Conservation (phyloP, 2,329 filamentous ascomycete species). For the Trichophyton equinum region DNA sequence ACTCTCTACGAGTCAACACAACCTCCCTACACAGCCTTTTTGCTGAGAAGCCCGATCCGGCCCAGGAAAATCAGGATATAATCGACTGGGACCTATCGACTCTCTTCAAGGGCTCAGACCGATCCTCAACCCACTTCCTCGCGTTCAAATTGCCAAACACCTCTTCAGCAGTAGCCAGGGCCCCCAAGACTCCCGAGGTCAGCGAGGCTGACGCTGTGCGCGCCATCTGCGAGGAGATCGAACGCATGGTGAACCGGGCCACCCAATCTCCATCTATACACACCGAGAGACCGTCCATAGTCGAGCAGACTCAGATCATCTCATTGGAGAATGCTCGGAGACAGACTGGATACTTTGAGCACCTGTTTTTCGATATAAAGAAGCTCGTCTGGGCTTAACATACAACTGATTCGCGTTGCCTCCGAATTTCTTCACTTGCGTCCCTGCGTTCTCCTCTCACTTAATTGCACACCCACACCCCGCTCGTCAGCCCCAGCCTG, state of each 20-base stretch:
- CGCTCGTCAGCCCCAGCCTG: background rate
- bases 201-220: constrained; percentile 44
- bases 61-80: background rate
- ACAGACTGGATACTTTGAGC: constrained; percentile 75
- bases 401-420: no score
- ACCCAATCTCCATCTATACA: constrained; percentile 24
- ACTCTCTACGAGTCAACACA: constrained; percentile 72
- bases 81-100: constrained; percentile 32
- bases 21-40: constrained; percentile 54
- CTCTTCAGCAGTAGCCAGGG: constrained; percentile 18
- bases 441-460: background rate
- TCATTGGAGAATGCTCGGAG: constrained; percentile 71
- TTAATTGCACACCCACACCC: background rate
- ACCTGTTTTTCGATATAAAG: constrained; percentile 80
- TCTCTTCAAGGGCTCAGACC: constrained; percentile 26
- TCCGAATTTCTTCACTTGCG: background rate
- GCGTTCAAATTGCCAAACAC: constrained; percentile 34
- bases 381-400: constrained; percentile 70
- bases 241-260: constrained; percentile 47
- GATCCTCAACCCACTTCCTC: constrained; percentile 24
- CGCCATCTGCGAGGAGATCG: constrained; percentile 64
- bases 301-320: constrained; percentile 60
- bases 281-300: constrained; percentile 23
- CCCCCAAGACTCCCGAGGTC: constrained; percentile 16
- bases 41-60: constrained; percentile 28